Conservation (phyloP, 2,329 filamentous ascomycete species). For the Botryosphaeria dothidea region DNA sequence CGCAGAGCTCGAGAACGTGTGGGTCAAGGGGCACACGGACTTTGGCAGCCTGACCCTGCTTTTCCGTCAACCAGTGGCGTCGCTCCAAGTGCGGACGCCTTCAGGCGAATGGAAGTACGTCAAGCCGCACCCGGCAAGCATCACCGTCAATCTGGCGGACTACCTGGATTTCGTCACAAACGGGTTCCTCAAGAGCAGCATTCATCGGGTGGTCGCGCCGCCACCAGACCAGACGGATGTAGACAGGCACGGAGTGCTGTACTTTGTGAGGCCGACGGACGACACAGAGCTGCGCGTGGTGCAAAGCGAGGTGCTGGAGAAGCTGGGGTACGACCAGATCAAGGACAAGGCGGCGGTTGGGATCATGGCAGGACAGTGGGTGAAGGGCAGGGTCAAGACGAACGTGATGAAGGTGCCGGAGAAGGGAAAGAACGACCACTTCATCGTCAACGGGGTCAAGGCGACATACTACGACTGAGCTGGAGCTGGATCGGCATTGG, state of each 20-base stretch:
- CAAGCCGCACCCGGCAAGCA: constrained; percentile 29
- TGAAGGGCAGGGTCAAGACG: constrained; percentile 17
- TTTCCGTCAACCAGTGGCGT: constrained; percentile 28
- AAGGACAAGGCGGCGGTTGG: neutral
- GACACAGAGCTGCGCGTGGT: constrained; percentile 1
- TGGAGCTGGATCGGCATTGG: neutral
- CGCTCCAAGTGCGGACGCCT: constrained; percentile 29
- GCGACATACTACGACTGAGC: constrained; percentile 10
- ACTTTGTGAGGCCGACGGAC: constrained; percentile 31
- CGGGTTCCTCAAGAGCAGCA: constrained; percentile 50
- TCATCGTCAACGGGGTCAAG: constrained; percentile 2
- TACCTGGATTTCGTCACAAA: constrained; percentile 47
- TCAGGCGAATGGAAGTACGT: constrained; percentile 30
- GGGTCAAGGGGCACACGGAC: constrained; percentile 35
- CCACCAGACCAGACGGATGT: constrained; percentile 41
- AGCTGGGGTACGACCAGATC: constrained; percentile 29
- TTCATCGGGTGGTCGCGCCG: constrained; percentile 46
- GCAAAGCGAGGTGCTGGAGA: constrained; percentile 28
- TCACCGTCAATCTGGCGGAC: constrained; percentile 32
- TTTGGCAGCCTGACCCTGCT: constrained; percentile 28
- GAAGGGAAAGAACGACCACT: constrained; percentile 3
- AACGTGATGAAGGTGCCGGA: constrained; percentile 22
- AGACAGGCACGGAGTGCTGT: constrained; percentile 31
- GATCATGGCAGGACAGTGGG: constrained; percentile 6
- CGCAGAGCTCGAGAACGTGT: constrained; percentile 32